Conservation (phyloP, 805 yeast genomes). For the Yarrowia sp. region DNA sequence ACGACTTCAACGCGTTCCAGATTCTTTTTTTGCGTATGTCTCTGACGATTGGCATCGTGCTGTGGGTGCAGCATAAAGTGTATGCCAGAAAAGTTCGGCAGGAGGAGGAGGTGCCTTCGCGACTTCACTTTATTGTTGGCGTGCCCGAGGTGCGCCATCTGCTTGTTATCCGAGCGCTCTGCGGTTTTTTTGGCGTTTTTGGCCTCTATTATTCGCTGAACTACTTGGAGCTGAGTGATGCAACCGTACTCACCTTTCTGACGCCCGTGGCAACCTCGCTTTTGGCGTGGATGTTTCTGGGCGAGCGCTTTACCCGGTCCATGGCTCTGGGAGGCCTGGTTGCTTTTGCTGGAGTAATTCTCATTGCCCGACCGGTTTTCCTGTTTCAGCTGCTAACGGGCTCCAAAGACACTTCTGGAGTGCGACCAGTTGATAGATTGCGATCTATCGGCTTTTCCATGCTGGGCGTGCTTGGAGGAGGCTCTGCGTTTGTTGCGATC, state of each 20-base stretch:
- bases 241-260: conserved; percentile 74
- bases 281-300: conserved; percentile 63
- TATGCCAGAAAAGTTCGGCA: conserved; percentile 48
- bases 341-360: conserved; percentile 71
- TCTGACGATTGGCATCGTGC: conserved; percentile 47
- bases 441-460: conserved; percentile 63
- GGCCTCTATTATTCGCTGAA: conserved; percentile 72
- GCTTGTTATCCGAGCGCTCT: conserved; percentile 59
- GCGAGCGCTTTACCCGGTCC: conserved; percentile 61
- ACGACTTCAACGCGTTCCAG: conserved; percentile 75
- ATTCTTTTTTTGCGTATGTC: conserved; percentile 74
- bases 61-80: conserved; percentile 50
- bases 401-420: conserved; percentile 2
- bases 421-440: conserved; percentile 51
- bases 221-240: conserved; percentile 75
- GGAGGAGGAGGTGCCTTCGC: conserved; percentile 45
- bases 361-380: conserved; percentile 79
- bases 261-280: conserved; percentile 75
- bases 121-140: conserved; percentile 45
- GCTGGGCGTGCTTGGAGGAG: conserved; percentile 67
- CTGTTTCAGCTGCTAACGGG: conserved; percentile 49
- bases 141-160: conserved; percentile 55
- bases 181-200: conserved; percentile 80
- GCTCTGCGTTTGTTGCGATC: conserved; percentile 64
- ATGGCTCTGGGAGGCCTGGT: conserved; percentile 69